phyloP scores from a whole-genome alignment of 2,329 filamentous ascomycete genomes.

The Erysiphe pulchra region DNA sequence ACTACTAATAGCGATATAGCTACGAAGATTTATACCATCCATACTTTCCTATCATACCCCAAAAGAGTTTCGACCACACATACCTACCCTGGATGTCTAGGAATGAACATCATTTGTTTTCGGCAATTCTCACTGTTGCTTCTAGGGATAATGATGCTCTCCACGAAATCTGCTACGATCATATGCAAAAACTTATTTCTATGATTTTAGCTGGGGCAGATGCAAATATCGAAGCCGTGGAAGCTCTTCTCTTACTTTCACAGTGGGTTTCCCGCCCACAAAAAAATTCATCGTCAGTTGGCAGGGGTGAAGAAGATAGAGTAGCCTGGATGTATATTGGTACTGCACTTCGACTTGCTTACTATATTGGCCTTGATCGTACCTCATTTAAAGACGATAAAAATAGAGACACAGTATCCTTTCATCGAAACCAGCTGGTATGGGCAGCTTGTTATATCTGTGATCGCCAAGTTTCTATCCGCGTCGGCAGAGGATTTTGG shows the following conservation, averaged over 20 bases:
- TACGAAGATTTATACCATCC: constrained; percentile 27
- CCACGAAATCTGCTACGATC: constrained; percentile 37
- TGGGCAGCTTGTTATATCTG: constrained; percentile 39
- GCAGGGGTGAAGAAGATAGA: constrained; percentile 46
- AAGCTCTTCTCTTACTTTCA: constrained; percentile 41
- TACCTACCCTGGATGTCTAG: constrained; percentile 22
- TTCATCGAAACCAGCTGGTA: constrained; percentile 36
- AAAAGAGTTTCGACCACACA: constrained; percentile 23
- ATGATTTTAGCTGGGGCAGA: constrained; percentile 39
- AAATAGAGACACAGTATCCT: constrained; percentile 29
- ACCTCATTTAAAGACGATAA: constrained; percentile 37
- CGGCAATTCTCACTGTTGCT: constrained; percentile 42
- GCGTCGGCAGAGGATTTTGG: constrained; percentile 50
- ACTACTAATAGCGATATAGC: constrained; percentile 3
- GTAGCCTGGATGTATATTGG: constrained; percentile 59
- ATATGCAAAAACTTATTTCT: constrained; percentile 45
- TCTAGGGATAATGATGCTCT: constrained; percentile 42
- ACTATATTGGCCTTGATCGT: constrained; percentile 42
- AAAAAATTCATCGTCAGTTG: constrained; percentile 19
- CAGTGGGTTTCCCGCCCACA: constrained; percentile 30
- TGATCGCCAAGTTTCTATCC: constrained; percentile 41
- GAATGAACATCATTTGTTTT: constrained; percentile 39
- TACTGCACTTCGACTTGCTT: constrained; percentile 40
- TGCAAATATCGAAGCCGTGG: constrained; percentile 43
- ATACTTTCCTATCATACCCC: constrained; percentile 42